Evolutionary conservation across 768 basidiomycete genomes (phyloP), one percentile per base, ranked within the genome.

Genomic region (Coprinopsis marcescibilis): DNA sequence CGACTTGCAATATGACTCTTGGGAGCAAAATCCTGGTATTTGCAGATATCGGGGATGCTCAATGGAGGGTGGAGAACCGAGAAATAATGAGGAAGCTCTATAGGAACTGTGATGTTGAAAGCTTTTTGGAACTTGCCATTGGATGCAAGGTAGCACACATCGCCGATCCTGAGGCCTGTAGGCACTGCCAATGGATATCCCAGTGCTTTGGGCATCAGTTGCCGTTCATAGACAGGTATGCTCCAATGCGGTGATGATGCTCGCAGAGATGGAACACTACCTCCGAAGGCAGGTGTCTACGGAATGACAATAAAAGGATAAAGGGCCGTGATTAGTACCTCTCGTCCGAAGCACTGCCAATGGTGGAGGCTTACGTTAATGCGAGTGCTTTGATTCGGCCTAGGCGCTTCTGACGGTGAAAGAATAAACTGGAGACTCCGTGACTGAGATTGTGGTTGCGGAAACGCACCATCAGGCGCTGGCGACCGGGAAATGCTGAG

Each of bases 21-120:
- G 2, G 15, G 19, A 4, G 43, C 33, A 24, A 49, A 49, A 21
- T 43, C 48, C 8, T 26, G 34, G 27, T 37, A 49, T 15, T 26
- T 49, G 35, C 35, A 44, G 7, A 39, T 21, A 30, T 49, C 48
- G 2, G 38, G 35, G 32, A 35, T 15, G 2, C 34, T n/a, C 13
- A 49, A 25, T 6, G 48, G 36, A 11, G 41, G 10, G 25, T 44
- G 43, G 17, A 49, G 42, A 19, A 39, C 38, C 10, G 20, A 20
- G 25, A 49, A 44, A 27, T 49, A 49, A 14, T 43, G 48, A 10
- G 48, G 48, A 12, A 44, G 33, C 14, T 49, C 48, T 3, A 17
- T 14, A 13, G 41, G 48, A 23, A 26, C 34, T 14, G 26, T 37
- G 35, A 49, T 44, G 27, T 49, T 49, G 48, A 49, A 49, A 21